Conservation (phyloP, 192 early-diverging fungal species). For the Mortierella alpina region DNA sequence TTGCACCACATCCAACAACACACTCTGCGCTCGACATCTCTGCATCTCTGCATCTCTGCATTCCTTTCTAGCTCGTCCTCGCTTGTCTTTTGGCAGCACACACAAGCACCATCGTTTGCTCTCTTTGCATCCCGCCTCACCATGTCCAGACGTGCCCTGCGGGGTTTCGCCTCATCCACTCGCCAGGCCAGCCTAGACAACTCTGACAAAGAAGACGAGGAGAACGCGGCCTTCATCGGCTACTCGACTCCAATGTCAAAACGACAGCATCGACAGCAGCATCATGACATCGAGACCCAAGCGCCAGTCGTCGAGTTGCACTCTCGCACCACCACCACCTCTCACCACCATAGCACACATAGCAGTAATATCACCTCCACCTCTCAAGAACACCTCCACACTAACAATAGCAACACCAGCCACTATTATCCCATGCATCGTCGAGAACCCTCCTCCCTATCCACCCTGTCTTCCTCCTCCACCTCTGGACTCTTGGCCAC, state of each 20-base stretch:
- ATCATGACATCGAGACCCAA: not conserved
- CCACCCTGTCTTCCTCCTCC: not conserved
- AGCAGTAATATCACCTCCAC: not conserved
- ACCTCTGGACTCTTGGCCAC: no score
- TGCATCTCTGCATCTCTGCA: no score
- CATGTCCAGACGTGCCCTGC: slow-evolving; percentile 11
- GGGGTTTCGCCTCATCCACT: not conserved
- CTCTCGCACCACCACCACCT: not conserved
- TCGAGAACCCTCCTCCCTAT: not conserved
- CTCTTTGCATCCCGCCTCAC: no score
- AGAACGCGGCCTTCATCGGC: slow-evolving; percentile 22
- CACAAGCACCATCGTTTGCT: no score
- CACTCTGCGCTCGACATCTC: no score
- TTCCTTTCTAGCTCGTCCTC: no score
- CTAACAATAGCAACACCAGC: not conserved
- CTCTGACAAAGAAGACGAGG: slow-evolving; percentile 18
- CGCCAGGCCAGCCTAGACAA: slow-evolving; percentile 12
- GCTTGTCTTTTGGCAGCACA: no score
- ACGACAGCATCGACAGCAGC: slow-evolving; percentile 15
- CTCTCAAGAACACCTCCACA: not conserved
- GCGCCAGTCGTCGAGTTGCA: not conserved
- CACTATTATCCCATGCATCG: not conserved
- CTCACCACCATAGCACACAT: not conserved
- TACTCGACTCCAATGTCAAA: slow-evolving; percentile 27
- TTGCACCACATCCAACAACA: no score